Percentiles rank a stretch among this genome's conserved stretches.
phyloP scores from a whole-genome alignment of 108 stramenopile genomes.

The Poteriospumella lacustris region DNA sequence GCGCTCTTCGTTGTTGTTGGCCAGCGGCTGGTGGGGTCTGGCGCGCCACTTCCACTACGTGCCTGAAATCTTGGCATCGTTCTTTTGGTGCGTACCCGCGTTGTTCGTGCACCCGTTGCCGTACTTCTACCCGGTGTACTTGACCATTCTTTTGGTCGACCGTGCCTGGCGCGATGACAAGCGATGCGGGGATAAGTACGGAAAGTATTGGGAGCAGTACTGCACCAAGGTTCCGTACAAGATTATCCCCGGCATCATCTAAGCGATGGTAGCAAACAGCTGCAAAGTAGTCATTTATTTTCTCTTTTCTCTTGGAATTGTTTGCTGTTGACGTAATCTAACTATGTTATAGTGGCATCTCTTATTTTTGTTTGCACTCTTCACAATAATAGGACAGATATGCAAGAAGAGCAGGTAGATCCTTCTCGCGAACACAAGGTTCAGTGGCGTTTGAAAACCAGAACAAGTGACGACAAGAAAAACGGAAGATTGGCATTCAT shows the following conservation, averaged over 20 bases:
- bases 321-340: too few species aligned
- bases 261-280: too few species aligned
- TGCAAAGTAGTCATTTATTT: too few species aligned
- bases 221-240: conserved; percentile 62
- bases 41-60: conserved; percentile 97
- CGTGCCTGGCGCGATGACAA: conserved; percentile 90
- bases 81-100: conserved; percentile 80
- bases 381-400: too few species aligned
- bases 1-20: conserved; percentile 71
- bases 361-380: too few species aligned
- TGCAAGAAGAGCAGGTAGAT: too few species aligned
- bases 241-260: conserved; percentile 54
- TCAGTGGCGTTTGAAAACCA: too few species aligned
- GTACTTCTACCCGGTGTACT: conserved; percentile 83
- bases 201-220: conserved; percentile 89
- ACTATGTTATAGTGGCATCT: too few species aligned
- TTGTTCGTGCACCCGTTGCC: conserved; percentile 60
- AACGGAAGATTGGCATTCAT: too few species aligned
- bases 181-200: conserved; percentile 88
- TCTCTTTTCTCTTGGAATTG: too few species aligned
- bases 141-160: conserved; percentile 85
- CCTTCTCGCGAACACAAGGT: too few species aligned
- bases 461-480: too few species aligned
- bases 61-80: conserved; percentile 77
- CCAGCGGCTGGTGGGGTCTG: conserved; percentile 76